Conservation (phyloP, 2,329 filamentous ascomycete species). For the Fusarium circinatum region DNA sequence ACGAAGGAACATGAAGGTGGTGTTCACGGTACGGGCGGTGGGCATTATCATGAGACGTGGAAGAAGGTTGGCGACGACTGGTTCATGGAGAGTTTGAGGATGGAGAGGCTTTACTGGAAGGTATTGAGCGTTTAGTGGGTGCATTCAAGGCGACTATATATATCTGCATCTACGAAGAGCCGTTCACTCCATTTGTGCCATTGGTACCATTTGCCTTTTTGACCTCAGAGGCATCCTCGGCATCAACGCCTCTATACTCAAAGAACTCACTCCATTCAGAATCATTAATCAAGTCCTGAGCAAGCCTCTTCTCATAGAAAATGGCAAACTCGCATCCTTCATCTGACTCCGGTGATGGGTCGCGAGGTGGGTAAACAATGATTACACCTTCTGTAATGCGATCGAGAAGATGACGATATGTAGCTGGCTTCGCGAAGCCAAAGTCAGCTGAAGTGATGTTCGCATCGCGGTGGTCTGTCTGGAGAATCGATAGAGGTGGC, state of each 20-base stretch:
- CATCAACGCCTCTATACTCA: constrained; percentile 51
- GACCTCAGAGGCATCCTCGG: constrained; percentile 2
- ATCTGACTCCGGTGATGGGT: constrained; percentile 41
- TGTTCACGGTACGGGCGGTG: constrained; percentile 8
- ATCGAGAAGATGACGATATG: constrained; percentile 49
- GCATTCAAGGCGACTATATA: neutral
- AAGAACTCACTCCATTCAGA: constrained; percentile 51
- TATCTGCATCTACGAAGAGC: neutral
- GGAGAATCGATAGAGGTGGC: constrained; percentile 49
- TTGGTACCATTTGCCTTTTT: neutral
- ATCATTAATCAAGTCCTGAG: constrained; percentile 47
- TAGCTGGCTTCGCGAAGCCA: constrained; percentile 49
- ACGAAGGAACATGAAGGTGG: neutral
- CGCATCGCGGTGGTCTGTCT: constrained; percentile 51
- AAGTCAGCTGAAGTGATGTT: constrained; percentile 47
- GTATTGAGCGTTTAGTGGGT: neutral
- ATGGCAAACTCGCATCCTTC: constrained; percentile 51
- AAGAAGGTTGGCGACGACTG: constrained; percentile 20
- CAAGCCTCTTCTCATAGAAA: constrained; percentile 49
- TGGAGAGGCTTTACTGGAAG: constrained; percentile 34
- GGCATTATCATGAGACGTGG: constrained; percentile 29
- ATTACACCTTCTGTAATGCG: constrained; percentile 43
- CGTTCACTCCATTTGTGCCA: rapidly evolving
- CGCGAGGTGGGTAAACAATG: constrained; percentile 47
- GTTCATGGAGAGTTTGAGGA: constrained; percentile 22